Conservation (phyloP, 352 stramenopile species). For the Pythium brachiatum region DNA sequence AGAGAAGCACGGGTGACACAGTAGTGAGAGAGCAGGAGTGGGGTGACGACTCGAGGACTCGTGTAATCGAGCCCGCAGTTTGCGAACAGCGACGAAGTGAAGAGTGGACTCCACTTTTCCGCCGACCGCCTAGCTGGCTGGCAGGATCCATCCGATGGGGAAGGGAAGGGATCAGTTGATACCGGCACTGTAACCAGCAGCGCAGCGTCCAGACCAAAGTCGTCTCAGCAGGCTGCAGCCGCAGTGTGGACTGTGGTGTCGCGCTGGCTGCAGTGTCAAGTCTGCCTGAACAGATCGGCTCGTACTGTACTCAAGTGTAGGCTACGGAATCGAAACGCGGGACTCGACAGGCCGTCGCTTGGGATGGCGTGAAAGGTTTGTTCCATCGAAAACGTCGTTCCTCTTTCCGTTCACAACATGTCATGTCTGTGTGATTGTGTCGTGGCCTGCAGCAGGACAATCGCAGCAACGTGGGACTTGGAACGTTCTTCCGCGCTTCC, state of each 20-base stretch:
- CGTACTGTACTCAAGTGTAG: background rate
- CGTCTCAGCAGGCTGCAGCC: too few relatives aligned
- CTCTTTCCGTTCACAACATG: too few relatives aligned
- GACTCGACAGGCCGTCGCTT: background rate
- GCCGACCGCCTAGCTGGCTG: too few relatives aligned
- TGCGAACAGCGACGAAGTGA: too few relatives aligned
- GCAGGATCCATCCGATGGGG: too few relatives aligned
- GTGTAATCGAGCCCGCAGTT: too few relatives aligned
- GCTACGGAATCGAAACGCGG: background rate
- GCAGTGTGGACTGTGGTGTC: too few relatives aligned
- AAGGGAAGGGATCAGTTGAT: too few relatives aligned
- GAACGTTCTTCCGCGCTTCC: background rate
- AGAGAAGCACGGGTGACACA: background rate
- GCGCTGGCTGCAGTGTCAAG: background rate
- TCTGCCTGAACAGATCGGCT: background rate
- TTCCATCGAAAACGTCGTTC: background rate
- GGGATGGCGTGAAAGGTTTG: background rate
- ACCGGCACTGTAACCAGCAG: too few relatives aligned
- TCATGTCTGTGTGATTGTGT: background rate
- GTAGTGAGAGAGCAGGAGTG: background rate
- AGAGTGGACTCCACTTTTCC: too few relatives aligned
- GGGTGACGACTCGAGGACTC: too few relatives aligned
- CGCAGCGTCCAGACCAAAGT: too few relatives aligned
- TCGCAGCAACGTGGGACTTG: background rate
- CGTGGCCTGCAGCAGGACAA: background rate